Base-by-base conservation (phyloP, 148 eudicot genomes). In the Tetragonia tetragonoides region DNA sequence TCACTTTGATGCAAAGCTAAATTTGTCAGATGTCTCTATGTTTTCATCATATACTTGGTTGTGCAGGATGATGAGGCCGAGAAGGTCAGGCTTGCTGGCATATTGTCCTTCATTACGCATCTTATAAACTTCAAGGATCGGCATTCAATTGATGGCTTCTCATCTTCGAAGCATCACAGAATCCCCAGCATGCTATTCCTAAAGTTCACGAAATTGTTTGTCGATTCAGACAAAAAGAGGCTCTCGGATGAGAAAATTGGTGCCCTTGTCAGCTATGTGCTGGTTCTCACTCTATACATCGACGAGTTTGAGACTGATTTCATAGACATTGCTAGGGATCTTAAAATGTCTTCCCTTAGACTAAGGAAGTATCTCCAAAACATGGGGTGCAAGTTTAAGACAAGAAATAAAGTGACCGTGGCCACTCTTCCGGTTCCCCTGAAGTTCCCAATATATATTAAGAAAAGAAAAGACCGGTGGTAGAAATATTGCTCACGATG, bases 371-470 rank as follows among this genome's bases (percentile, higher is more conserved):
- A 89, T 81, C 84, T 74, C 23, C 82, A 84, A 51, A 83, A 82
- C 53, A 74, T 95, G 70, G 99, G 99, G 10, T 95, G 99, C 91
- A 88, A 90, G 83, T 71, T 87, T 77, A 80, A 68, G 74, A 74
- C 82, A 3, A 80, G 77, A 66, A 83, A 84, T 38, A 70, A 41
- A 9, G 38, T 47, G 51, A 38, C 56, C 53, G 10, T 87, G 62
- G 96, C 93, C 12, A 87, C 88, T 0, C 94, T 95, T 77, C 90
- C 92, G 16, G 80, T 86, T 54, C 99, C 99, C 4, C 81, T 95
- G 54, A n/a, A 74, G 44, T 93, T 95, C 79, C 85, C 81, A 5
- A 61, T 62, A 23, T 8, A 37, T 0, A 82, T 79, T 81, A 75
- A 12, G 79, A 94, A 83, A 84, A 84, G 85, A 67, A 66, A 85